Evolutionary conservation across 805 yeast species (phyloP).

Genomic region (Cyberlindnera xylosilytica): DNA sequence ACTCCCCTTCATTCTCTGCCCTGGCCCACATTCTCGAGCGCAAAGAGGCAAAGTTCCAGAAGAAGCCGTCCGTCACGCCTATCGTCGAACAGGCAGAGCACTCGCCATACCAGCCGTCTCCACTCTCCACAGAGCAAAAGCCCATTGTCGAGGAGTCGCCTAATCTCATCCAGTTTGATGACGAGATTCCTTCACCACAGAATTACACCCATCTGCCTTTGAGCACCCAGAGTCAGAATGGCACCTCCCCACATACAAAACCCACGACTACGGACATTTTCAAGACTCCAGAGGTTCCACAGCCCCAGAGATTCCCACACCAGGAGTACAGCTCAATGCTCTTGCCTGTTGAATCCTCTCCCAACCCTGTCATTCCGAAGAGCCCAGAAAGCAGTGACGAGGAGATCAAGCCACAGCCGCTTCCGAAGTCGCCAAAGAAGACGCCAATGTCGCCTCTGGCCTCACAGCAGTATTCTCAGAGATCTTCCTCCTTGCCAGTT

Average conservation of each 20-base stretch:
- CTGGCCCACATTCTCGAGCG: slow-evolving; percentile 38
- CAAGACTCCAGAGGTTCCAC: slow-evolving; percentile 26
- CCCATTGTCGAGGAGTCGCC: slow-evolving; percentile 24
- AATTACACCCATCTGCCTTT: background rate
- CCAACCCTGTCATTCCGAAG: background rate
- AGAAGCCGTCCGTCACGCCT: background rate
- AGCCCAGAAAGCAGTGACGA: background rate
- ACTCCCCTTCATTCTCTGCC: slow-evolving; percentile 42
- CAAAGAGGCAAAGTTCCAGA: slow-evolving; percentile 29
- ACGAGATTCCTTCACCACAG: slow-evolving; percentile 8
- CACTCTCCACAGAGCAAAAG: slow-evolving; percentile 11
- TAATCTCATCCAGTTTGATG: slow-evolving; percentile 35
- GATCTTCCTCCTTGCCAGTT: slow-evolving; percentile 26
- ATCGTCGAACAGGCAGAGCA: slow-evolving; percentile 7
- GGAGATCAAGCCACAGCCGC: slow-evolving; percentile 8
- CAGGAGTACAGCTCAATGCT: slow-evolving; percentile 21
- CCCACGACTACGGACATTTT: slow-evolving; percentile 20
- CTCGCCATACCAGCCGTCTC: slow-evolving; percentile 2
- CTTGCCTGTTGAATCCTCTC: slow-evolving; percentile 3
- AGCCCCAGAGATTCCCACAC: slow-evolving; percentile 16
- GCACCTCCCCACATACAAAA: slow-evolving; percentile 14
- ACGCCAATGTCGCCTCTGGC: slow-evolving; percentile 1
- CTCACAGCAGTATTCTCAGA: slow-evolving; percentile 18
- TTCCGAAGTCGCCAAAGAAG: slow-evolving; percentile 14
- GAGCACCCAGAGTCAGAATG: background rate